These are phyloP conservation scores for Zymoseptoria tritici DNA, from an alignment of 2,329 filamentous ascomycete genomes.

Conservation along the genomic window DNA sequence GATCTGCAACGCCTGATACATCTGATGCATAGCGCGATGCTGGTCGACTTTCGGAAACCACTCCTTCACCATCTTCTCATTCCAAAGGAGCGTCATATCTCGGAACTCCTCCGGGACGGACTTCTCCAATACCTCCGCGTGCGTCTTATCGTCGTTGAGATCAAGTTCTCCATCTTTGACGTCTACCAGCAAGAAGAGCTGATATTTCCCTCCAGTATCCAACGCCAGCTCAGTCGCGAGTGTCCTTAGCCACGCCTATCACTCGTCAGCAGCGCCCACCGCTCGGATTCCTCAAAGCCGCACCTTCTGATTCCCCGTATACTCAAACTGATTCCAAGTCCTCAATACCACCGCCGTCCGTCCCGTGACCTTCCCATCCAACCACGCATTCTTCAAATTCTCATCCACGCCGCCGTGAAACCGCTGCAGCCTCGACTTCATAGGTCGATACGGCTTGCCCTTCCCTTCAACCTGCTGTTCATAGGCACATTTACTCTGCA, in stretches of 20 bases:
- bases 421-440: neutral
- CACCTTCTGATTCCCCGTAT: constrained; percentile 63
- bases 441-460: neutral
- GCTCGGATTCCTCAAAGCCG: too few species aligned
- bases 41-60: constrained; percentile 54
- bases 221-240: constrained; percentile 75
- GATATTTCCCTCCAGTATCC: constrained; percentile 73
- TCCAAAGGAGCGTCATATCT: constrained; percentile 85
- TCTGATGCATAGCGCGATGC: constrained; percentile 65
- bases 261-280: too few species aligned
- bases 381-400: neutral
- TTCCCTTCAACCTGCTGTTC: neutral
- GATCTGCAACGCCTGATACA: constrained; percentile 59
- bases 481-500: neutral
- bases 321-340: constrained; percentile 71
- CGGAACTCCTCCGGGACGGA: constrained; percentile 71
- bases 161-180: constrained; percentile 65
- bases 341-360: constrained; percentile 52
- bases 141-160: constrained; percentile 66
- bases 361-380: constrained; percentile 1
- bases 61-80: constrained; percentile 74
- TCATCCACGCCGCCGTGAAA: neutral
- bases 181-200: constrained; percentile 74
- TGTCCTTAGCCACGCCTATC: constrained; percentile 60
- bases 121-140: constrained; percentile 37